Evolutionary conservation across 257 asterid genomes (phyloP).

Genomic region (Nicotiana undulata): DNA sequence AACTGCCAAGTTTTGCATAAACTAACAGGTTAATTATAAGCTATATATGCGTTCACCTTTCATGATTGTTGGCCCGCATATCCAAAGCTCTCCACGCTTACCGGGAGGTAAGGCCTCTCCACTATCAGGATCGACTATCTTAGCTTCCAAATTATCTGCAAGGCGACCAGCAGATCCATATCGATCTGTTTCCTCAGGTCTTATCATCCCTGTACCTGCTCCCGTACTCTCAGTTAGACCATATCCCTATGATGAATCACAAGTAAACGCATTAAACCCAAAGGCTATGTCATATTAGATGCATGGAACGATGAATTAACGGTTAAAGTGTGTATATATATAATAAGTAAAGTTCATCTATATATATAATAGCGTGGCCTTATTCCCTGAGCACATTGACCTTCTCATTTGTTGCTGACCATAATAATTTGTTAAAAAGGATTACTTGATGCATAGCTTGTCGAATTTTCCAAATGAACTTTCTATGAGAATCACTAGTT

Average conservation of each 20-base stretch:
- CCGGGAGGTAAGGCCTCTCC: conserved; percentile 68
- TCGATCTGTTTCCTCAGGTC: conserved; percentile 45
- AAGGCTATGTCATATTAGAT: background rate
- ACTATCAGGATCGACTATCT: conserved; percentile 66
- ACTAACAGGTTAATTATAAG: too few relatives aligned
- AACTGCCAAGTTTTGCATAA: too few relatives aligned
- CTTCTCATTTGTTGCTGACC: too few relatives aligned
- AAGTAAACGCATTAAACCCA: background rate
- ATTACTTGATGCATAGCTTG: too few relatives aligned
- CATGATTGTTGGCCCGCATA: conserved; percentile 70
- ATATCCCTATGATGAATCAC: conserved; percentile 49
- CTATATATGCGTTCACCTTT: conserved; percentile 41
- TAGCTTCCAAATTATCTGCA: conserved; percentile 56
- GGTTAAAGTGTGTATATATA: too few relatives aligned
- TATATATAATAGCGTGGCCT: too few relatives aligned
- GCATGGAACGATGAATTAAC: background rate
- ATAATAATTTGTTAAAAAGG: too few relatives aligned
- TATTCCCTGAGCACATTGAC: too few relatives aligned
- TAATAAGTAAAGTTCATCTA: too few relatives aligned
- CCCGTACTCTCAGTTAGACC: conserved; percentile 88
- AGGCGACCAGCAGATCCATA: conserved; percentile 79
- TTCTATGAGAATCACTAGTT: too few relatives aligned
- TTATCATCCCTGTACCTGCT: conserved; percentile 45
- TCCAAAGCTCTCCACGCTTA: conserved; percentile 74
- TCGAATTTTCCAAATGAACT: too few relatives aligned